These are phyloP conservation scores for Rhodotorula sp. DNA, from an alignment of 1,284 basidiomycete species.

Conservation along the genomic window DNA sequence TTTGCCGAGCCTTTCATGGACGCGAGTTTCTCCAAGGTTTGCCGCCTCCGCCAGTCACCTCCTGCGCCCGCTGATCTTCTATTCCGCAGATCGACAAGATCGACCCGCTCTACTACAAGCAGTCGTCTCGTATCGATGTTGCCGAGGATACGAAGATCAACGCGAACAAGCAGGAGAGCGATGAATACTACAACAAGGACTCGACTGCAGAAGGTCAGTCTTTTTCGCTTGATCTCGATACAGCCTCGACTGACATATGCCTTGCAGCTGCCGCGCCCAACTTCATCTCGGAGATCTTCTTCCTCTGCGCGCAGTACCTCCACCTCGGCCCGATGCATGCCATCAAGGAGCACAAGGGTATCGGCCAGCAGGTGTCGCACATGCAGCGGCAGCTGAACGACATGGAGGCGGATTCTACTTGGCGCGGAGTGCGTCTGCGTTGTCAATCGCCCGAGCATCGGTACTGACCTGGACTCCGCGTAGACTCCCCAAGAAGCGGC, in stretches of 20 bases:
- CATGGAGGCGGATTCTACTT: slow-evolving; percentile 59
- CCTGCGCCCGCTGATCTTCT: slow-evolving; percentile 7
- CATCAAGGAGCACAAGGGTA: slow-evolving; percentile 67
- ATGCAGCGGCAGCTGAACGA: slow-evolving; percentile 41
- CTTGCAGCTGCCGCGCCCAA: slow-evolving; percentile 58
- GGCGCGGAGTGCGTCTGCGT: slow-evolving; percentile 5
- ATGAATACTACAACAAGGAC: slow-evolving; percentile 58
- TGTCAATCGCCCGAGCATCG: not conserved
- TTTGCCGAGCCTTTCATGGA: slow-evolving; percentile 99
- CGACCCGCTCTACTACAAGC: slow-evolving; percentile 70
- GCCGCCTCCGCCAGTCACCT: slow-evolving; percentile 19
- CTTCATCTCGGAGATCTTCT: slow-evolving; percentile 96
- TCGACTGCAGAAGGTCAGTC: slow-evolving; percentile 1
- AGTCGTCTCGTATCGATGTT: slow-evolving; percentile 66
- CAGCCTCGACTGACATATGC: too few relatives aligned
- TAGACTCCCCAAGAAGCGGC: slow-evolving; percentile 56
- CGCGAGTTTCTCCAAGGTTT: slow-evolving; percentile 78
- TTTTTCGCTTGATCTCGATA: not conserved
- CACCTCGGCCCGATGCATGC: slow-evolving; percentile 82
- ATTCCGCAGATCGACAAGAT: slow-evolving; percentile 76
- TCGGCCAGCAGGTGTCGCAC: slow-evolving; percentile 61
- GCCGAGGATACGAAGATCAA: slow-evolving; percentile 87
- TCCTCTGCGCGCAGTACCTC: slow-evolving; percentile 74
- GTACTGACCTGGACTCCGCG: not conserved
- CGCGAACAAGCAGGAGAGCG: slow-evolving; percentile 78